phyloP scores from a whole-genome alignment of 129 eudicot genomes.

The Centella asiatica region DNA sequence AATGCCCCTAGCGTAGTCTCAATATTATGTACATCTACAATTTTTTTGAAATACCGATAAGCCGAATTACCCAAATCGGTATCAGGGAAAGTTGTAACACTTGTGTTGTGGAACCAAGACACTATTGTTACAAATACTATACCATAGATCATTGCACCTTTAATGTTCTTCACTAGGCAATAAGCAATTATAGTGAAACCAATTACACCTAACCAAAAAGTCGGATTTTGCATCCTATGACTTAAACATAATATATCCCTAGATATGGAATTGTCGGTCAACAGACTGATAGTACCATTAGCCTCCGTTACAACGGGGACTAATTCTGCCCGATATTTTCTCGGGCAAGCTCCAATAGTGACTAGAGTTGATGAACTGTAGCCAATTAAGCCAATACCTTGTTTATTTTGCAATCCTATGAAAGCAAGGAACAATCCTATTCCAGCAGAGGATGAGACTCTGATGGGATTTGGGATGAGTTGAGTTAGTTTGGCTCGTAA shows the following conservation, averaged over 20 bases:
- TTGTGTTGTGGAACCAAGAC: constrained; percentile 81
- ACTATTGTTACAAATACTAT: constrained; percentile 73
- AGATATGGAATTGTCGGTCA: constrained; percentile 56
- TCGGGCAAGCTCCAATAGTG: constrained; percentile 70
- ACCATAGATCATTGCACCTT: constrained; percentile 91
- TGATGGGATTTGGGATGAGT: constrained; percentile 62
- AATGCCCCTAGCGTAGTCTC: constrained; percentile 69
- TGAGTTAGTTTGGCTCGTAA: constrained; percentile 62
- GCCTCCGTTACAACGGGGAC: constrained; percentile 52
- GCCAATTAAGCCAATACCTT: constrained; percentile 72
- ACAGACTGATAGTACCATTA: constrained; percentile 54
- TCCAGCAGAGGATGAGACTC: constrained; percentile 79
- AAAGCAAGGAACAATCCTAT: constrained; percentile 84
- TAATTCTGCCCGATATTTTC: constrained; percentile 45
- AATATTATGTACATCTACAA: constrained; percentile 73
- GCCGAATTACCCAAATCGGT: constrained; percentile 52
- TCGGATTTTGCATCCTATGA: constrained; percentile 71
- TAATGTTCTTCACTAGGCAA: constrained; percentile 64
- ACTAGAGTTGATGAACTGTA: constrained; percentile 72
- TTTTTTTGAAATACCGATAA: constrained; percentile 50
- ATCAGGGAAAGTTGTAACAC: constrained; percentile 68
- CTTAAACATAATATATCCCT: constrained; percentile 53
- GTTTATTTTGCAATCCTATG: constrained; percentile 70
- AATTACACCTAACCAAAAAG: constrained; percentile 72
- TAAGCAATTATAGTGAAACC: constrained; percentile 74